Base-by-base conservation (phyloP, 23 red algal genomes). In the Rhodosorus marinus region DNA sequence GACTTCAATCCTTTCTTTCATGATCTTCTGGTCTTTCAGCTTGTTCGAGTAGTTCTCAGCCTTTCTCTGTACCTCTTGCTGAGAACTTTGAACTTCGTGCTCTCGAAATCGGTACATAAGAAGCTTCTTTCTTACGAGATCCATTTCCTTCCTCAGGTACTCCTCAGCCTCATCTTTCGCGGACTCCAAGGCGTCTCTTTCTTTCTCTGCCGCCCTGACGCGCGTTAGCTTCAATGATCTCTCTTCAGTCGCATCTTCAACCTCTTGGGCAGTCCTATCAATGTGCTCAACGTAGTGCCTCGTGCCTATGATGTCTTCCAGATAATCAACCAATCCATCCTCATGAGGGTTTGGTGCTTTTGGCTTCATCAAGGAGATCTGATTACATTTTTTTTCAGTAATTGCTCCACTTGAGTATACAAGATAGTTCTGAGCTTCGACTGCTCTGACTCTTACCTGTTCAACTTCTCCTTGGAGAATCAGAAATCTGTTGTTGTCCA, bases 391-490 rank as follows among this genome's bases (percentile, higher is more conserved):
- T n/a, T n/a, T n/a, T n/a, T n/a, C n/a, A n/a, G n/a, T n/a, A n/a
- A n/a, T n/a, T n/a, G n/a, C n/a, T n/a, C n/a, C n/a, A n/a, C n/a
- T n/a, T n/a, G n/a, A n/a, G n/a, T n/a, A n/a, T n/a, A n/a, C n/a
- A n/a, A n/a, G n/a, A n/a, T n/a, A n/a, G n/a, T n/a, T n/a, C n/a
- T n/a, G n/a, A n/a, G n/a, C n/a, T n/a, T n/a, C n/a, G n/a, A n/a
- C n/a, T n/a, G n/a, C n/a, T n/a, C n/a, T n/a, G n/a, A n/a, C n/a
- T n/a, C n/a, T n/a, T n/a, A n/a, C n/a, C 11, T 11, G 11, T 33
- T 98, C 90, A 20, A 98, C 77, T 65, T 98, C 90, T 6, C 90
- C 90, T 55, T 98, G 90, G n/a, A 98, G 73, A 22, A 98, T 98
- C 24, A 98, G 64, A 71, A 98, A 98, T 8, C 90, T 59, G 50